Conservation (phyloP, 768 basidiomycete genomes). For the Butyriboletus loyo region DNA sequence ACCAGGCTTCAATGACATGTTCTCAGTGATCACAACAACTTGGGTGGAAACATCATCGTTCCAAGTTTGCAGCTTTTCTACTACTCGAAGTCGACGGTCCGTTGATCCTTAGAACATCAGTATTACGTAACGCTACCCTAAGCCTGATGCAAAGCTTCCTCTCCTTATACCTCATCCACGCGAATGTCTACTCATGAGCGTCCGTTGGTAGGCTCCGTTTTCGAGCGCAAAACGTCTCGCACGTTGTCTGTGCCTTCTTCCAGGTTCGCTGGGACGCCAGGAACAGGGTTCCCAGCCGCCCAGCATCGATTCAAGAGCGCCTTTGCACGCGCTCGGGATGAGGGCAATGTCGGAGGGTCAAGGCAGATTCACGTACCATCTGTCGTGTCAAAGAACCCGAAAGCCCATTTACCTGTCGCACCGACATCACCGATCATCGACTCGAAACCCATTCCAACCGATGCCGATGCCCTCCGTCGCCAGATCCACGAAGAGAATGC, state of each 20-base stretch:
- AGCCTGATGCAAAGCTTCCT: neutral
- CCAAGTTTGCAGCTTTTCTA: too few relatives aligned
- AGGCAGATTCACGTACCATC: constrained; percentile 15
- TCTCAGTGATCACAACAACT: neutral
- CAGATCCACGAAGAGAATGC: constrained; percentile 69
- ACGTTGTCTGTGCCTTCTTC: constrained; percentile 23
- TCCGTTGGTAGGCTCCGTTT: constrained; percentile 42
- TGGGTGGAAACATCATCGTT: too few relatives aligned
- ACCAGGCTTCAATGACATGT: neutral
- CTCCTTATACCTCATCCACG: neutral
- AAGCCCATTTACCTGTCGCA: neutral
- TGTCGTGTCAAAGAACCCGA: constrained; percentile 26
- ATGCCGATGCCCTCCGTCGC: constrained; percentile 45
- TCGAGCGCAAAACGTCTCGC: constrained; percentile 38
- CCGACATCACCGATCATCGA: neutral
- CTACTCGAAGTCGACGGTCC: too few relatives aligned
- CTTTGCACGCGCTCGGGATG: constrained; percentile 51
- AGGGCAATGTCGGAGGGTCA: constrained; percentile 20
- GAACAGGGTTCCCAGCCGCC: constrained; percentile 59
- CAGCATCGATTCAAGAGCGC: constrained; percentile 65
- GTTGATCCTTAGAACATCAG: neutral
- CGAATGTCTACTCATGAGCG: constrained; percentile 26
- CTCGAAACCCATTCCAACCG: constrained; percentile 17
- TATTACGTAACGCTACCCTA: constrained; percentile 14
- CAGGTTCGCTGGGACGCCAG: constrained; percentile 17